Base-by-base conservation (phyloP, 2,329 filamentous ascomycete genomes). In the Xylaria digitata region DNA sequence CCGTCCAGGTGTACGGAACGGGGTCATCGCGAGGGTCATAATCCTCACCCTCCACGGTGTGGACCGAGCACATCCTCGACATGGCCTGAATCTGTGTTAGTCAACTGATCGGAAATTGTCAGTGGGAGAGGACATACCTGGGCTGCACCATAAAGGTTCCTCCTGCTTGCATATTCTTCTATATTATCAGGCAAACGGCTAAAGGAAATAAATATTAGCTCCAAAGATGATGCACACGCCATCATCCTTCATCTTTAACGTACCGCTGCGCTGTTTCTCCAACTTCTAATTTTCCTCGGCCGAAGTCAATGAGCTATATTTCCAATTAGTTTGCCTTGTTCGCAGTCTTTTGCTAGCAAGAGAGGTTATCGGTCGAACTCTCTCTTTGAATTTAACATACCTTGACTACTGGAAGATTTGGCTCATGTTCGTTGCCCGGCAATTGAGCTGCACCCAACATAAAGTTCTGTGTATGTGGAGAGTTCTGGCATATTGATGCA, bases 271-370 rank as follows among this genome's bases (percentile, higher is more conserved):
- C 50, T 11, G 19, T 2, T 40, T 53, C 37, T 3, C 32, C 42
- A 11, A n/a, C 7, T n/a, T 64, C 56, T 43, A 53, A 8, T 23
- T 1, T 19, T 3, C 58, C 63, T 6, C 64, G 58, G 23, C 64
- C 64, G 19, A 66, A 66, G 40, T 66, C 64, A 37, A 66, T 58
- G 34, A 66, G 46, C 64, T 66, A 15, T 32, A 42, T 6, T 2
- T 2, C 32, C 21, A 8, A n/a, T 61, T 37, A 61, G 57, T 19
- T 23, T 6, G 23, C 50, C 2, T 15, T 40, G 13, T 37, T 19
- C 6, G 30, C 21, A 13, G n/a, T n/a, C 23, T 21, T 23, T 45
- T 26, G 21, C 45, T 9, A 19, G 2, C 21, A 15, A 6, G 15
- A 37, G 5, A 9, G 6, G 42, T 13, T 17, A 21, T 42, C 15